Evolutionary conservation across 371 early-diverging fungal species (phyloP).

Genomic region (Zychaea mexicana): DNA sequence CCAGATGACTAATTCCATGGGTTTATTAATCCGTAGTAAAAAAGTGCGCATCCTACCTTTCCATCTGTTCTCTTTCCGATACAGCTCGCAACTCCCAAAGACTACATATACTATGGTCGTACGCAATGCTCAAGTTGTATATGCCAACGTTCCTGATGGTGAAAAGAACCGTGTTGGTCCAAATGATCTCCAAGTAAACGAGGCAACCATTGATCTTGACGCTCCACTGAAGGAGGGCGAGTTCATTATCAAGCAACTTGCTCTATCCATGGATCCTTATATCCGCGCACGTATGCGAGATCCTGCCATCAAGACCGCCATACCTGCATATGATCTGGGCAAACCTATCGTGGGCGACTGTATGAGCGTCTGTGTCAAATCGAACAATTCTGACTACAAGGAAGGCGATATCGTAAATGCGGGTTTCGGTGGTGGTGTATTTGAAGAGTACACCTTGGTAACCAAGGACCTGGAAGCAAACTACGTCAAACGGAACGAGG

Average conservation of each 20-base stretch:
- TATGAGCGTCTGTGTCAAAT: constrained; percentile 63
- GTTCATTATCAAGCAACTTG: constrained; percentile 53
- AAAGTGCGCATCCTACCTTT: too few species aligned
- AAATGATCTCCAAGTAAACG: constrained; percentile 32
- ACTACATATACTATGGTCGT: not conserved
- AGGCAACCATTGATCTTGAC: constrained; percentile 44
- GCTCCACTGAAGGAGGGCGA: constrained; percentile 52
- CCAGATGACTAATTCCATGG: too few species aligned
- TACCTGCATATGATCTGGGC: constrained; percentile 57
- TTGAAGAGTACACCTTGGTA: constrained; percentile 55
- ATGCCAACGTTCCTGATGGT: constrained; percentile 47
- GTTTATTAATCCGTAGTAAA: too few species aligned
- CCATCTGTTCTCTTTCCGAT: too few species aligned
- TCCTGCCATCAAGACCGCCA: constrained; percentile 43
- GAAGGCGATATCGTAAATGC: constrained; percentile 66
- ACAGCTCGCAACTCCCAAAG: too few species aligned
- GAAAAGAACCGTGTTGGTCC: constrained; percentile 54
- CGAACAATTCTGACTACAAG: constrained; percentile 53
- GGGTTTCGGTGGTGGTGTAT: constrained; percentile 39
- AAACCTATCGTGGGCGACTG: constrained; percentile 60
- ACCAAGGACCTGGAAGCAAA: constrained; percentile 18
- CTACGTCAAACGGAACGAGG: constrained; percentile 36
- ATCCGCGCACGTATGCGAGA: constrained; percentile 72
- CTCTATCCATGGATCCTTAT: constrained; percentile 46
- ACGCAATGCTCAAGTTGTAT: constrained; percentile 38